Percentiles rank a stretch among this genome's conserved stretches.
Conservation (phyloP, 192 early-diverging fungal species). For the Pilobolus umbonatus region DNA sequence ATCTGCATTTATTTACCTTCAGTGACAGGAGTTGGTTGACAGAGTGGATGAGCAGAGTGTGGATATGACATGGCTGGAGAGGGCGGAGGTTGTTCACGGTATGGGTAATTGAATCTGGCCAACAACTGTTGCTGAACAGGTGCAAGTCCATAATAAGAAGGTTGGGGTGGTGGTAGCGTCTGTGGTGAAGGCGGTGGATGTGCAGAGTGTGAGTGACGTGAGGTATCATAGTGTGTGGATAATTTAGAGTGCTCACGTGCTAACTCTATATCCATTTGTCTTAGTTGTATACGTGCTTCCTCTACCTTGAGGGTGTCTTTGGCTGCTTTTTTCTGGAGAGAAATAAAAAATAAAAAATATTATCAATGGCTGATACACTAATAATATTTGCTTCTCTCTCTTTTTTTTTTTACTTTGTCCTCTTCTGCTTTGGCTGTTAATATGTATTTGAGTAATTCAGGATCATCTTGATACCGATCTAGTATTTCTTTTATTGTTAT, state of each 20-base stretch:
- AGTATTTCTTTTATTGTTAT: slow-evolving; percentile 14
- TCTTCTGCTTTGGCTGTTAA: slow-evolving; percentile 17
- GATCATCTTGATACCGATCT: slow-evolving; percentile 13
- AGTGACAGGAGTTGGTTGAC: neutral
- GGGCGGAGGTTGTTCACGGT: neutral
- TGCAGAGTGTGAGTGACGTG: neutral
- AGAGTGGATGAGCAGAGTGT: slow-evolving; percentile 20
- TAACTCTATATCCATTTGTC: slow-evolving; percentile 22
- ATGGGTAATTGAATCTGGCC: slow-evolving; percentile 17
- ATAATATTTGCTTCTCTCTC: neutral
- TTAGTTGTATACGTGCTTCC: slow-evolving; percentile 25
- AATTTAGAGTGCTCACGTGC: slow-evolving; percentile 18
- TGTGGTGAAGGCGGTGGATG: neutral
- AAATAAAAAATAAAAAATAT: neutral
- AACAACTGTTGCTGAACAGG: slow-evolving; percentile 25
- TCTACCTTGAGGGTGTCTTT: slow-evolving; percentile 22
- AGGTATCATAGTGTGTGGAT: neutral
- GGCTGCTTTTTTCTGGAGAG: neutral
- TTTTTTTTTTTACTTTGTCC: slow-evolving; percentile 11
- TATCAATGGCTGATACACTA: no score
- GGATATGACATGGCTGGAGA: slow-evolving; percentile 7
- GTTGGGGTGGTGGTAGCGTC: neutral
- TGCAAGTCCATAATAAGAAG: slow-evolving; percentile 5
- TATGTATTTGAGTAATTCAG: slow-evolving; percentile 15
- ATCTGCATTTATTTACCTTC: neutral